Evolutionary conservation across 2,329 filamentous ascomycete genomes (phyloP).

Genomic region (Claviceps sp.): DNA sequence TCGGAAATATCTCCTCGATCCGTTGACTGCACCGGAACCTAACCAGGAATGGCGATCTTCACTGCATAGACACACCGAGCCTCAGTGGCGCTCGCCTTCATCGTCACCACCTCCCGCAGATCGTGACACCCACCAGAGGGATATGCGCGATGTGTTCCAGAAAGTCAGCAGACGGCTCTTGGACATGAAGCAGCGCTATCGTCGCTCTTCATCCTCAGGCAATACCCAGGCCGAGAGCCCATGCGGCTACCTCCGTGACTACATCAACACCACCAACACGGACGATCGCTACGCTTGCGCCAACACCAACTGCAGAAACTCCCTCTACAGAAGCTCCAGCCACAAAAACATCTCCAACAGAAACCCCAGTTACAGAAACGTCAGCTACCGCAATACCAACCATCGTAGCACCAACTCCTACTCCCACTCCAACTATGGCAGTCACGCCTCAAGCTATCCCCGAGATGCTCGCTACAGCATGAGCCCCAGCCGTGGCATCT

Average conservation of each 20-base stretch:
- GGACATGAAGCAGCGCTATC: background rate
- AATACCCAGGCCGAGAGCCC: background rate
- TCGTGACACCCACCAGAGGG: background rate
- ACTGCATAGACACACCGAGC: background rate
- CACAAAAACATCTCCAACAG: no score
- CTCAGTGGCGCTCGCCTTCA: background rate
- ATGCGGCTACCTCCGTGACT: no score
- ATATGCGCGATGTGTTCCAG: background rate
- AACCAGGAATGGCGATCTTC: constrained; percentile 43
- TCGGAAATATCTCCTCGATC: constrained; percentile 53
- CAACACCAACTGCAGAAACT: background rate
- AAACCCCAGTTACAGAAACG: background rate
- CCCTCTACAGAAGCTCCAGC: background rate
- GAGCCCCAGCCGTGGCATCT: background rate
- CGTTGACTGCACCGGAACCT: constrained; percentile 54
- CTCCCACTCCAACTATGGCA: background rate
- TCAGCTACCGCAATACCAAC: background rate
- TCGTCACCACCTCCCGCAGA: background rate
- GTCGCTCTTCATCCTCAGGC: background rate
- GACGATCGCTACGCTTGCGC: background rate
- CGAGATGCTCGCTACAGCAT: background rate
- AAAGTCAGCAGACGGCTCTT: background rate
- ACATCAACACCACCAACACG: no score
- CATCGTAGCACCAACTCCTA: background rate
- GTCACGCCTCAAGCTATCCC: background rate